Evolutionary conservation across 768 basidiomycete genomes (phyloP), one percentile per base, ranked within the genome.

Genomic region (Hericium erinaceus): DNA sequence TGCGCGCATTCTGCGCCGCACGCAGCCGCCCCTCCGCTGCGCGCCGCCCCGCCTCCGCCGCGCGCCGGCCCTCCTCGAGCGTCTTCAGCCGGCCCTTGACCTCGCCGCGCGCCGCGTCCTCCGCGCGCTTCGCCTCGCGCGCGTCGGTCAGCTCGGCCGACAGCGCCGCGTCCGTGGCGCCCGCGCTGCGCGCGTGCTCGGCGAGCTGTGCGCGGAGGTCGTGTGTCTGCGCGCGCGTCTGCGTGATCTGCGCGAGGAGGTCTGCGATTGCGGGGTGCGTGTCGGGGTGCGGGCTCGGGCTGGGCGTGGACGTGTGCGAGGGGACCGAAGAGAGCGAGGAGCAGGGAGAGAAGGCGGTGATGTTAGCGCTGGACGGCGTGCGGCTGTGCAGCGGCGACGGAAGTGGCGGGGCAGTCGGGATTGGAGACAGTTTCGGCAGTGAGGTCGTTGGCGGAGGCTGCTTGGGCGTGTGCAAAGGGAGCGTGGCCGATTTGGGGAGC

Each of bases 11-110:
- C 52, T 57, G 53, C 52, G 44, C 60, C n/a, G 78, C 75, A 64
- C 84, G 88, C 58, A 95, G 77, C 63, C 85, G 85, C 75, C 90
- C 93, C 72, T 98, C 95, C 4, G 87, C 92, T 50, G 98, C 95
- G 48, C 84, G 80, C 67, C 84, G 88, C 54, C 76, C 71, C 53
- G 80, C 76, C 71, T 99, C 97, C 11, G 93, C 92, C 28, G 75
- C 75, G 37, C 95, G 85, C 70, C 87, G 89, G 55, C 82, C 74
- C 68, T 99, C 95, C 63, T 99, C 95, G 2, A 98, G 74, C 2
- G 76, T 69, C 72, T 95, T 95, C 51, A 89, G 89, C 52, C 86
- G 84, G n/a, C 79, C 70, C 70, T 92, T 94, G 56, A 90, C 73
- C 66, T 97, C 94, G 22, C 79, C 71, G 54, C 90, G 81, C 22